Evolutionary conservation across 1,284 basidiomycete genomes (phyloP), one percentile per base, ranked within the genome.

Genomic region (Phylloboletellus chloephorus): DNA sequence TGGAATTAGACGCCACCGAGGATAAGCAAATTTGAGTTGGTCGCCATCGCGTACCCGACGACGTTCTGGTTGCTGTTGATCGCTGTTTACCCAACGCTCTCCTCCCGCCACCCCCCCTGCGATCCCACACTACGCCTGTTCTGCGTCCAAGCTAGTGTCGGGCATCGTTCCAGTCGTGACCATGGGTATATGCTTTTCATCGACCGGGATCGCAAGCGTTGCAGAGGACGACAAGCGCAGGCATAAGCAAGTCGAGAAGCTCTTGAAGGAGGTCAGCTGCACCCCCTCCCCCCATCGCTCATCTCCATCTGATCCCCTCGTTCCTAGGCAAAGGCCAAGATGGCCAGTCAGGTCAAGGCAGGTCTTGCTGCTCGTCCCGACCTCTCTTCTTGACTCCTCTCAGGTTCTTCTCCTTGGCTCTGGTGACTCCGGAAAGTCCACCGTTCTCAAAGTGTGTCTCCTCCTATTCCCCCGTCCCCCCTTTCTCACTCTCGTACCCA

Each of bases 361-460:
- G 23, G 12, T 4, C 4, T 34, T 10, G 4, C 21, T 10, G 4
- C 8, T 11, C 21, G 15, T 12, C 4, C 34, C 5, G 8, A 10
- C 0, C 26, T 8, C 15, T 33, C 17, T 43, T 40, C 25, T 24
- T 53, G 39, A 52, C 41, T 39, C 17, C 20, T 20, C 25, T 15
- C 49, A 86, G 83, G 83, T 88, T n/a, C 71, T 96, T 39, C 72
- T 97, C 17, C 74, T 96, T 21, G 93, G 93, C 25, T 93, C 93
- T 31, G 93, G 93, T 25, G 93, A 95, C 59, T 89, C 85, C 22
- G 93, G 93, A 31, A 97, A 97, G 66, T 91, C 88, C 9, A 96
- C 93, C 4, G 74, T 93, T 52, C 75, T 93, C 60, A 92, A 92
- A 71, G 85, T 84, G 43, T 29, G 67, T 52, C 13, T n/a, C 19